Conservation (phyloP, 306 rosid species). For the Oxytropis ochrocephala region DNA sequence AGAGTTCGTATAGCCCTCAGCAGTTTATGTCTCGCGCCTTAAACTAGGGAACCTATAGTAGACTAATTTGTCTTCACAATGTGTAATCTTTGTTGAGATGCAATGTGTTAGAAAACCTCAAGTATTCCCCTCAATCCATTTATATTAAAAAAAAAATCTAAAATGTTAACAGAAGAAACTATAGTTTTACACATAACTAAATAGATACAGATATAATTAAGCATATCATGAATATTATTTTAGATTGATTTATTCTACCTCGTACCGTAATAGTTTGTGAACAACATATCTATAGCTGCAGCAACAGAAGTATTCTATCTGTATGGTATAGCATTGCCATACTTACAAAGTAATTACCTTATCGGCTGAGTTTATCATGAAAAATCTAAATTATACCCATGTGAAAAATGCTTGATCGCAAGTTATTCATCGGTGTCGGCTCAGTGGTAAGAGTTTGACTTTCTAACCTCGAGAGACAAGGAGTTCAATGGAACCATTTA, state of each 20-base stretch:
- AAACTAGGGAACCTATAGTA: too few relatives aligned
- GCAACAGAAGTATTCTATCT: background rate
- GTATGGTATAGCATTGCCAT: slow-evolving; percentile 34
- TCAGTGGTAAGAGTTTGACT: too few relatives aligned
- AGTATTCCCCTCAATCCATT: too few relatives aligned
- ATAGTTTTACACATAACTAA: background rate
- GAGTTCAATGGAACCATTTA: background rate
- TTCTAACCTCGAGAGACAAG: too few relatives aligned
- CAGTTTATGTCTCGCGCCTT: too few relatives aligned
- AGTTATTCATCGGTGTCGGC: too few relatives aligned
- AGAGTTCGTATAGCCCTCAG: too few relatives aligned
- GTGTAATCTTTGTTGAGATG: too few relatives aligned
- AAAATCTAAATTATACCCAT: background rate
- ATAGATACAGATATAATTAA: background rate
- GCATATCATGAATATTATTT: slow-evolving; percentile 3
- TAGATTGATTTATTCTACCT: slow-evolving; percentile 8
- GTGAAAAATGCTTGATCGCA: background rate
- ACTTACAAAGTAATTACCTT: slow-evolving; percentile 17
- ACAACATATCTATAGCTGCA: slow-evolving; percentile 4
- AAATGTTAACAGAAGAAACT: too few relatives aligned
- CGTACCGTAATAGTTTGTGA: background rate
- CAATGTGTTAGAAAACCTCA: too few relatives aligned
- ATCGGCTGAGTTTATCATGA: background rate
- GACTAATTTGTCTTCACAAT: too few relatives aligned
- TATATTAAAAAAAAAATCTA: too few relatives aligned